Evolutionary conservation across 108 stramenopile species (phyloP), one percentile per base, ranked within the genome.

Genomic region (Cyclotella baltica): DNA sequence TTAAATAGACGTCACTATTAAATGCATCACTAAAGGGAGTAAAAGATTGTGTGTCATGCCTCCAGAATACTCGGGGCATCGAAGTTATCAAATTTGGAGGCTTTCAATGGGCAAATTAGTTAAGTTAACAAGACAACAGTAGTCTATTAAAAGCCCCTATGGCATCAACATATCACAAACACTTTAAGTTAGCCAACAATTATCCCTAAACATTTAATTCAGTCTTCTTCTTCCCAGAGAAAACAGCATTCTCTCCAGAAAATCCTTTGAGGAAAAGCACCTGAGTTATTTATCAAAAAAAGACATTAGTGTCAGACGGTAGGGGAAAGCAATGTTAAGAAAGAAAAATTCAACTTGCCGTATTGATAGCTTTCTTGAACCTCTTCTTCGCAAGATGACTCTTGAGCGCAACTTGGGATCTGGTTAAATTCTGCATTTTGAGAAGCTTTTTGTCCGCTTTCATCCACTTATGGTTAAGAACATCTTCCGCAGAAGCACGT

Each of bases 391-490:
- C 87, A 61, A 85, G 81, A 53, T 68, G 57, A n/a, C 55, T 67
- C 48, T 81, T 87, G 33, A 87, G 63, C 57, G 33, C 63, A 22
- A 22, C 66, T 56, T 84, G 72, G 13, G 72, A 58, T 20, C n/a
- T 52, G 25, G 16, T 34, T 20, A 87, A 63, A 55, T 55, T 81
- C 47, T 28, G 40, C 31, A 47, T 43, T n/a, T 77, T 64, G 40
- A 88, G 69, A 51, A 10, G 46, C 38, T 36, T 23, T 27, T 65
- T 70, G 25, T 83, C 71, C 35, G 64, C 76, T 15, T 48, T 70
- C 56, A 86, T 79, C 89, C 89, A 90, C 19, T 80, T 55, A 85
- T 77, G 62, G 27, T 20, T 34, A 34, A 95, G 77, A 9, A 91
- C 88, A 19, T 88, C 78, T 50, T 68, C 73, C 28, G 88, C 90